Percentiles rank a stretch among this genome's conserved stretches.
These are phyloP conservation scores for Quercus phellos DNA, from an alignment of 331 rosid species.

Conservation along the genomic window DNA sequence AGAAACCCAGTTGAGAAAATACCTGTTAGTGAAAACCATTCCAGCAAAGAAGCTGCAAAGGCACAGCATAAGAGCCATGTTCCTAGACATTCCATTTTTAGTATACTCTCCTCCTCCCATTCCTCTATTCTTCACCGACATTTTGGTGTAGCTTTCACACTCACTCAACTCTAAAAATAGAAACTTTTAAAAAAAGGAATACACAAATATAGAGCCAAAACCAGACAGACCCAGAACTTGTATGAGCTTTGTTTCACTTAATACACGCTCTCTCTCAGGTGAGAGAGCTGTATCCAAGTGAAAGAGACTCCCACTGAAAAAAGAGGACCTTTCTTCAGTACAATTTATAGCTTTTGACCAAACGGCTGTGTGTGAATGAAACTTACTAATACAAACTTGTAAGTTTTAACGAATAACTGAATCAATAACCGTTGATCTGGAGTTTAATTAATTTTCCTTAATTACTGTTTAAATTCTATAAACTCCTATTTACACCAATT, in stretches of 20 bases:
- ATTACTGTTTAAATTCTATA: no score
- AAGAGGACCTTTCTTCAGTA: constrained; percentile 1
- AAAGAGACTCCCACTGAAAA: constrained; percentile 18
- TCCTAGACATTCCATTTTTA: constrained; percentile 48
- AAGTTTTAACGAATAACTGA: constrained; percentile 6
- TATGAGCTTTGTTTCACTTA: neutral
- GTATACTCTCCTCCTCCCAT: constrained; percentile 37
- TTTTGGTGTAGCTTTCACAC: constrained; percentile 17
- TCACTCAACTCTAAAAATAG: neutral
- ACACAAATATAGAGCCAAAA: neutral
- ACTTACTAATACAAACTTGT: neutral
- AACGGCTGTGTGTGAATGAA: constrained; percentile 14
- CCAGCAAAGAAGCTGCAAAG: constrained; percentile 83
- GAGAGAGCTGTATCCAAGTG: constrained; percentile 20
- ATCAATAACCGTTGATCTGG: constrained; percentile 15
- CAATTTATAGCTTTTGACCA: constrained; percentile 10
- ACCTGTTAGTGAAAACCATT: constrained; percentile 78
- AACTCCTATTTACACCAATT: no score
- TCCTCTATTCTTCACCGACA: constrained; percentile 60
- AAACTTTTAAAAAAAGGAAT: neutral
- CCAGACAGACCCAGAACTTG: constrained; percentile 20
- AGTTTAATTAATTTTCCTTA: no score
- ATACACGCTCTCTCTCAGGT: constrained; percentile 5
- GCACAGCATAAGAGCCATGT: constrained; percentile 66
- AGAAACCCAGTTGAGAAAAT: constrained; percentile 28